Conservation (phyloP, 2,329 filamentous ascomycete species). For the Canariomyces notabilis region DNA sequence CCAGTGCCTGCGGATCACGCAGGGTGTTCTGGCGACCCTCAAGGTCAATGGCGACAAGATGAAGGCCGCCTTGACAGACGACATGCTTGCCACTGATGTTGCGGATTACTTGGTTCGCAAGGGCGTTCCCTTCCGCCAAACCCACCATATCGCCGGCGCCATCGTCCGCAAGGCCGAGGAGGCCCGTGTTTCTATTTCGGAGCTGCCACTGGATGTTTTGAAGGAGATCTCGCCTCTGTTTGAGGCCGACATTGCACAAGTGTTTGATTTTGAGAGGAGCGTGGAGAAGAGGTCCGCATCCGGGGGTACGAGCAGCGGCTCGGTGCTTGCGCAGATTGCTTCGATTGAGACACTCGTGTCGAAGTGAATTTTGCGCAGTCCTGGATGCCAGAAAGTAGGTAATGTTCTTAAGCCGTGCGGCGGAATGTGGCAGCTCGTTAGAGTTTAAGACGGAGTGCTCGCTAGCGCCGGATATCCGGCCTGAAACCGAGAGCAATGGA, state of each 20-base stretch:
- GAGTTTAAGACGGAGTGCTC: not conserved
- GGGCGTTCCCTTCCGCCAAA: slow-evolving; percentile 76
- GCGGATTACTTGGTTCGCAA: slow-evolving; percentile 64
- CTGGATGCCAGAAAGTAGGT: not conserved
- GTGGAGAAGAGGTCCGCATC: slow-evolving; percentile 74
- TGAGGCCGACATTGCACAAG: slow-evolving; percentile 62
- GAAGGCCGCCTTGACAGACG: slow-evolving; percentile 69
- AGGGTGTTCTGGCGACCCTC: slow-evolving; percentile 72
- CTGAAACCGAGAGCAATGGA: not conserved
- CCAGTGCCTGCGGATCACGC: slow-evolving; percentile 78
- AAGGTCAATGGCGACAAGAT: slow-evolving; percentile 68
- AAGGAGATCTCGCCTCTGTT: slow-evolving; percentile 65
- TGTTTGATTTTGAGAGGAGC: slow-evolving; percentile 76
- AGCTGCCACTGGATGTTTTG: slow-evolving; percentile 62
- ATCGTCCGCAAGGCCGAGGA: slow-evolving; percentile 70
- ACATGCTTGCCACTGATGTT: slow-evolving; percentile 75
- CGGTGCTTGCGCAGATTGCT: slow-evolving; percentile 18
- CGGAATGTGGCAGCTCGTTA: no score
- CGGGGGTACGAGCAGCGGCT: slow-evolving; percentile 67
- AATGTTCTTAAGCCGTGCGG: no score
- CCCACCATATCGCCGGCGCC: slow-evolving; percentile 73
- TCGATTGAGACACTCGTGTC: slow-evolving; percentile 15
- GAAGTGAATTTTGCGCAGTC: not conserved
- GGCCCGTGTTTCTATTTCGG: slow-evolving; percentile 63
- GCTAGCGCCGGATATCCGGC: no score